A percentile compares a stretch with the other conserved stretches of the same genome.
Conservation (phyloP, 495 filamentous ascomycete genomes). For the Penicillium salamii region DNA sequence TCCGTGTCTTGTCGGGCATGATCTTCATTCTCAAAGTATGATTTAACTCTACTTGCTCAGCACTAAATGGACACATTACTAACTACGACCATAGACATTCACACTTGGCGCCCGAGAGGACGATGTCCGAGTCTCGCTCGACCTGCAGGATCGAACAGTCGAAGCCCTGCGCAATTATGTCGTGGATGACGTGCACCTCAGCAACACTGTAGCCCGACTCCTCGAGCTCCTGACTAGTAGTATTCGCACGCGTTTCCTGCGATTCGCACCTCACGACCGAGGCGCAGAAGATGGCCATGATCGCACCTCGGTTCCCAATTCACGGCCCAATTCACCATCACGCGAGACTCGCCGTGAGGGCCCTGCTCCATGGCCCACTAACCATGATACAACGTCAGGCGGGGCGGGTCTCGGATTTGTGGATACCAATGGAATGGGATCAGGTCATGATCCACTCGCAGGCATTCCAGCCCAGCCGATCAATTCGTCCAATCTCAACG, state of each 20-base stretch:
- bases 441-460: constrained; percentile 42
- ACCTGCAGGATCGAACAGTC: constrained; percentile 75
- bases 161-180: constrained; percentile 78
- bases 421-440: constrained; percentile 31
- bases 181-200: constrained; percentile 96
- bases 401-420: constrained; percentile 29
- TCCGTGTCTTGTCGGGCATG: constrained; percentile 89
- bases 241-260: constrained; percentile 71
- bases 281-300: constrained; percentile 40
- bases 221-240: constrained; percentile 76
- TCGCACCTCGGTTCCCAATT: constrained; percentile 33
- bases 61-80: not conserved
- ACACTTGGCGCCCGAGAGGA: constrained; percentile 87
- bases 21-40: constrained; percentile 84
- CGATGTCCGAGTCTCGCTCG: constrained; percentile 78
- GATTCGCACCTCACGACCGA: constrained; percentile 46
- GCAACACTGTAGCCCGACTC: constrained; percentile 87
- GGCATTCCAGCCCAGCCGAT: constrained; percentile 47
- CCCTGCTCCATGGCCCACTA: constrained; percentile 30
- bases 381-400: constrained; percentile 23
- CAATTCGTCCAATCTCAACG: constrained; percentile 46
- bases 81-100: constrained; percentile 62
- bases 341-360: constrained; percentile 38
- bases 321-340: constrained; percentile 37
- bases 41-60: not conserved